phyloP scores from a whole-genome alignment of 2,329 filamentous ascomycete genomes.

The Didymosphaeria variabile region DNA sequence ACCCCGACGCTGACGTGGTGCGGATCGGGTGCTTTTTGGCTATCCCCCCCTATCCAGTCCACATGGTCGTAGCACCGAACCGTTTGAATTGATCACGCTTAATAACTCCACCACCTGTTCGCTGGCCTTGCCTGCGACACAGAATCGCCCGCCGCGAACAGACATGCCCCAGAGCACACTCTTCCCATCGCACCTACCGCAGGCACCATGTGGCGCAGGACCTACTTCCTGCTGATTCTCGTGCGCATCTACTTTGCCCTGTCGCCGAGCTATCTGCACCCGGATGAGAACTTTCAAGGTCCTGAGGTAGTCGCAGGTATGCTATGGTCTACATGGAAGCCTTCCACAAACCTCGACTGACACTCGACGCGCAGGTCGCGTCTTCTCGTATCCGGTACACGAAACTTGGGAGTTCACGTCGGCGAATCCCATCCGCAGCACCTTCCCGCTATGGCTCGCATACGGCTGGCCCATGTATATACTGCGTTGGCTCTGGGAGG shows the following conservation, averaged over 20 bases:
- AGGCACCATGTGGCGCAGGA: constrained; percentile 84
- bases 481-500: constrained; percentile 90
- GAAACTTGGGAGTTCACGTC: constrained; percentile 97
- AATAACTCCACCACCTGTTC: constrained; percentile 24
- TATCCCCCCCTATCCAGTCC: constrained; percentile 30
- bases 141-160: constrained; percentile 27
- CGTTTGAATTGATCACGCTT: constrained; percentile 32
- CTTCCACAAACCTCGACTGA: constrained; percentile 22
- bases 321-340: constrained; percentile 14
- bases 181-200: constrained; percentile 25
- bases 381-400: constrained; percentile 90
- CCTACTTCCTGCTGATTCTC: constrained; percentile 83
- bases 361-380: constrained; percentile 70
- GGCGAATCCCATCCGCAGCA: constrained; percentile 87
- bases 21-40: constrained; percentile 19
- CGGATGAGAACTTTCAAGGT: constrained; percentile 98
- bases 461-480: constrained; percentile 95
- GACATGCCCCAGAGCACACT: constrained; percentile 43
- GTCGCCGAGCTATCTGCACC: constrained; percentile 94
- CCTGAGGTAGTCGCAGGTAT: constrained; percentile 94
- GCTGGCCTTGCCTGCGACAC: constrained; percentile 24
- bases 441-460: constrained; percentile 94
- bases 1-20: constrained; percentile 21
- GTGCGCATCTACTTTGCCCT: constrained; percentile 94
- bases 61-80: constrained; percentile 30